phyloP scores from a whole-genome alignment of 306 rosid genomes.

The Citrullus mucosospermus region DNA sequence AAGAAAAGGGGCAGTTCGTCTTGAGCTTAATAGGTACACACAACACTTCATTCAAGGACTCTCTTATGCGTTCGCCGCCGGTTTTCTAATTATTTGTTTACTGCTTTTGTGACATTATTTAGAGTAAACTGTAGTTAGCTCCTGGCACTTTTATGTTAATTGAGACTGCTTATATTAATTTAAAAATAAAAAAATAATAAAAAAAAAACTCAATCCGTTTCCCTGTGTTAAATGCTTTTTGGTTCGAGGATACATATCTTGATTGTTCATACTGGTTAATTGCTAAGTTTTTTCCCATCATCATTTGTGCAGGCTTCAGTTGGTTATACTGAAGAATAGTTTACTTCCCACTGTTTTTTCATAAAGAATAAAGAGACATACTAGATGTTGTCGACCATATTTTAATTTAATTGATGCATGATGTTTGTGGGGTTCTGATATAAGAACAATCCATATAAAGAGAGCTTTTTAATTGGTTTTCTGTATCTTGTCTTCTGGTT shows the following conservation, averaged over 20 bases:
- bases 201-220: neutral
- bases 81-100: neutral
- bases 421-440: neutral
- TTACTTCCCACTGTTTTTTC: neutral
- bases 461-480: neutral
- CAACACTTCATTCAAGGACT: neutral
- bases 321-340: neutral
- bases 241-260: neutral
- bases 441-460: neutral
- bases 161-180: neutral
- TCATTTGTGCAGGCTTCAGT: neutral
- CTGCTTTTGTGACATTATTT: neutral
- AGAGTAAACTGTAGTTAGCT: neutral
- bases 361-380: neutral
- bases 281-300: neutral
- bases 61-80: neutral
- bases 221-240: neutral
- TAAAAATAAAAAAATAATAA: no score
- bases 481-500: neutral
- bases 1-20: constrained; percentile 13
- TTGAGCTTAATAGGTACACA: constrained; percentile 25
- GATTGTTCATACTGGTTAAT: neutral
- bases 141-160: neutral
- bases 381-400: neutral
- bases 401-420: neutral